phyloP scores from a whole-genome alignment of 208 protist species.

The Leishmania mexicana region DNA sequence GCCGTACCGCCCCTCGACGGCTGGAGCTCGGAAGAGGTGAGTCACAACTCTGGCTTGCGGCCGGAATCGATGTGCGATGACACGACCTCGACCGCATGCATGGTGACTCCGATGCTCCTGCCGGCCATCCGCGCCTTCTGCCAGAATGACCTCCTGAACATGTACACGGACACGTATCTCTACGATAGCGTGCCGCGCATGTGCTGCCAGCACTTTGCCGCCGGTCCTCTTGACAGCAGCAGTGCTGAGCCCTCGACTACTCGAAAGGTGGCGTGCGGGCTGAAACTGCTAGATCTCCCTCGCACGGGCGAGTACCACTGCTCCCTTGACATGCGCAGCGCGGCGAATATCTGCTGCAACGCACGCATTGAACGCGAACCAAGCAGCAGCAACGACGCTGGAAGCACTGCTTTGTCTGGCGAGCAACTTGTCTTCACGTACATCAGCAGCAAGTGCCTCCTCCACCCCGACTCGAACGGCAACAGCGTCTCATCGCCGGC shows the following conservation, averaged over 20 bases:
- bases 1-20: constrained; percentile 5
- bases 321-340: neutral
- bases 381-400: neutral
- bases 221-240: neutral
- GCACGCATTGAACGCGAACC: constrained; percentile 7
- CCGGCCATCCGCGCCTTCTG: constrained; percentile 27
- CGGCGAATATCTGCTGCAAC: constrained; percentile 24
- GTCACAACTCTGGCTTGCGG: neutral
- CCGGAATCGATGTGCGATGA: constrained; percentile 17
- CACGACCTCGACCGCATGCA: constrained; percentile 1
- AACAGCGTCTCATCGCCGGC: neutral
- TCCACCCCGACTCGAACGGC: neutral
- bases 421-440: constrained; percentile 7
- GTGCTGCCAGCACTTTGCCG: constrained; percentile 23
- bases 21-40: neutral
- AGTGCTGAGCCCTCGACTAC: neutral
- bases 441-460: constrained; percentile 20
- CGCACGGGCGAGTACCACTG: constrained; percentile 25
- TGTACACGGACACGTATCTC: constrained; percentile 25
- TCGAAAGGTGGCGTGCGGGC: constrained; percentile 8
- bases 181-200: constrained; percentile 2
- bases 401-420: neutral
- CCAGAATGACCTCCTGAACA: constrained; percentile 10
- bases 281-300: constrained; percentile 17
- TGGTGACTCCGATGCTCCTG: constrained; percentile 3